Base-by-base conservation (phyloP, 768 basidiomycete species). In the Lyophyllum semitale region DNA sequence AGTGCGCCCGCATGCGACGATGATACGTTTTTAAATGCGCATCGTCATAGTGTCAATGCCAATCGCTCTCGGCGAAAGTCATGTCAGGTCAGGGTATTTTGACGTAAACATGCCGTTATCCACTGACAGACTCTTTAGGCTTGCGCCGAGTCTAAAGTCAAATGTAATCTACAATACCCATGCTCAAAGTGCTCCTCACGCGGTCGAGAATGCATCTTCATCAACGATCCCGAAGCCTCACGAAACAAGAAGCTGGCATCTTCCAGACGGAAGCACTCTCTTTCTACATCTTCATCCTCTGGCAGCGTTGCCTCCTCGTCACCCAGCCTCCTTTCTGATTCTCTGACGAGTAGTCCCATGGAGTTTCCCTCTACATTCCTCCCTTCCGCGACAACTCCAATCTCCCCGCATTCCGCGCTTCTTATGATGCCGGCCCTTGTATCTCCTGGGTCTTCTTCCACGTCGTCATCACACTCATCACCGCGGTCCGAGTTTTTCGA, bases 61-160 rank as follows among this genome's bases (percentile, higher is more conserved):
- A 82, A 81, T 59, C 77, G 81, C 49, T 87, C 87, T 32, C 74
- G 85, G 54, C 74, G 85, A 58, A 87, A 87, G 62, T 88, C 87
- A 2, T 89, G 88, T 63, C 81, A 82, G 67, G 78, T 77, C 61
- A 30, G n/a, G 67, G 43, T 25, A 32, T 30, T 32, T n/a, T 18
- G 13, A 18, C 15, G 15, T 54, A 17, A 29, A 50, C 35, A 35
- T 1, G n/a, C 55, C 33, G 42, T 45, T 29, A 7, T 33, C 12
- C 30, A 18, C 45, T 59, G 18, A 62, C 26, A 27, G 40, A 52
- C 4, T 12, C 32, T 43, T 48, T 42, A 82, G 71, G 82, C 85
- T 18, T 89, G 88, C 66, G 87, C 85, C 2, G 84, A 85, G 59
- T 87, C 86, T n/a, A 89, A 89, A 70, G 80, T 88, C 13, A 88